Percentiles rank a stretch among this genome's conserved stretches.
Conservation (phyloP, 2,329 filamentous ascomycete genomes). For the Hypomyces rosellus region DNA sequence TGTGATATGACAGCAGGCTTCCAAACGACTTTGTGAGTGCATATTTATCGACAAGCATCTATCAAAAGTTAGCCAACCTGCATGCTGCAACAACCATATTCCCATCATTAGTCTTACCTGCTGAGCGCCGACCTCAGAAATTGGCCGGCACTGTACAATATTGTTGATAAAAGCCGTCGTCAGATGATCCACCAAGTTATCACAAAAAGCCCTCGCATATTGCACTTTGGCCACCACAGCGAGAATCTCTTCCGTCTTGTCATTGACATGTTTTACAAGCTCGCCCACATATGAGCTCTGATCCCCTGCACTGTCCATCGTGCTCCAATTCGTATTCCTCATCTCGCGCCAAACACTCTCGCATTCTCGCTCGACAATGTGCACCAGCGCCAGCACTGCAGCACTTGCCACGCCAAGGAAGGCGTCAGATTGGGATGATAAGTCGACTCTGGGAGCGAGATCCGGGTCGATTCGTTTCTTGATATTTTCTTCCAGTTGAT, state of each 20-base stretch:
- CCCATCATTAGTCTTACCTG: slow-evolving; percentile 49
- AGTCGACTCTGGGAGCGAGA: slow-evolving; percentile 67
- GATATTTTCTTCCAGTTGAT: slow-evolving; percentile 90
- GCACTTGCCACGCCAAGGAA: slow-evolving; percentile 94
- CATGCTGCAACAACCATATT: slow-evolving; percentile 16
- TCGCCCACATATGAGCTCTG: slow-evolving; percentile 89
- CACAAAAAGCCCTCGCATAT: slow-evolving; percentile 89
- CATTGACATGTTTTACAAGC: slow-evolving; percentile 66
- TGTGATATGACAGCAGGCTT: slow-evolving; percentile 60
- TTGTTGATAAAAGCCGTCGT: slow-evolving; percentile 73
- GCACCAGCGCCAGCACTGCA: slow-evolving; percentile 75
- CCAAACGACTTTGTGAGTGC: slow-evolving; percentile 75
- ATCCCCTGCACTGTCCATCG: slow-evolving; percentile 87
- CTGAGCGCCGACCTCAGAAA: slow-evolving; percentile 90
- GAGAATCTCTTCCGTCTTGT: slow-evolving; percentile 67
- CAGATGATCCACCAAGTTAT: slow-evolving; percentile 88
- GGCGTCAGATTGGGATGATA: slow-evolving; percentile 88
- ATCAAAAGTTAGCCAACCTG: background rate
- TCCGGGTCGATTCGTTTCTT: slow-evolving; percentile 82
- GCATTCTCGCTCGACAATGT: slow-evolving; percentile 73
- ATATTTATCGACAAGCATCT: slow-evolving; percentile 96
- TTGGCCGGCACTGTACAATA: slow-evolving; percentile 81
- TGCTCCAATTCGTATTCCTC: slow-evolving; percentile 92
- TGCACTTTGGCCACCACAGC: slow-evolving; percentile 79
- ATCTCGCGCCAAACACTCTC: slow-evolving; percentile 94